Evolutionary conservation across 495 filamentous ascomycete genomes (phyloP), one percentile per base, ranked within the genome.

Genomic region (Penicillium silybi): DNA sequence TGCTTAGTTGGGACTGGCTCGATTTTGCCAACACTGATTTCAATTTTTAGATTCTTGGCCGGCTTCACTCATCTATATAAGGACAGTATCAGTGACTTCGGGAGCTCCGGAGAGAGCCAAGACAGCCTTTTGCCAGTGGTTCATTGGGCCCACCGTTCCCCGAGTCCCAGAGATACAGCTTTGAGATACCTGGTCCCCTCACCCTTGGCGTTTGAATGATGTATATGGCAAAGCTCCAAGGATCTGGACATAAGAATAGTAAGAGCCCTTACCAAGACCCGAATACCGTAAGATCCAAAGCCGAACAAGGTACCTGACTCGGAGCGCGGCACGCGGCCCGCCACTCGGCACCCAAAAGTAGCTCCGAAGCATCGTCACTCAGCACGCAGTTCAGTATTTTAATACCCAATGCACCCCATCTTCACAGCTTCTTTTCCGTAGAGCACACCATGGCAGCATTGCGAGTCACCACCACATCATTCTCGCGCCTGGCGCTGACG

Each of bases 1-100:
- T 79, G 53, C 74, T 76, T 25, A 73, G 69, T 32, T 73, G 81
- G 64, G 77, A 83, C 46, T 86, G 82, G 83, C 63, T 84, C 48
- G 80, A 84, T 53, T 80, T 81, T 72, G 75, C 76, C 23, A 81
- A 75, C 59, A 58, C 65, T 2, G 73, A 76, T n/a, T 70, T 74
- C 46, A 58, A 42, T 38, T 64, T 74, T 26, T 64, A 37, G 20
- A 11, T 8, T 1, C 9, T 32, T 32, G 29, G 13, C 29, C 11
- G 11, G 10, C 11, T 13, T 13, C 13, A 32, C 3, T 13, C 11
- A 13, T 13, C n/a, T 3, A 41, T 17, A 18, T 41, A 1, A 18
- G 16, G 38, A 19, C 19, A 18, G 16, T 2, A 41, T 32, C 9
- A 13, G 29, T 15, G 11, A 32, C 29, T 32, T 10, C 1, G 29